Evolutionary conservation across 2,329 filamentous ascomycete species (phyloP), one percentile per base, ranked within the genome.

Genomic region (Sarocladium brachiariae): DNA sequence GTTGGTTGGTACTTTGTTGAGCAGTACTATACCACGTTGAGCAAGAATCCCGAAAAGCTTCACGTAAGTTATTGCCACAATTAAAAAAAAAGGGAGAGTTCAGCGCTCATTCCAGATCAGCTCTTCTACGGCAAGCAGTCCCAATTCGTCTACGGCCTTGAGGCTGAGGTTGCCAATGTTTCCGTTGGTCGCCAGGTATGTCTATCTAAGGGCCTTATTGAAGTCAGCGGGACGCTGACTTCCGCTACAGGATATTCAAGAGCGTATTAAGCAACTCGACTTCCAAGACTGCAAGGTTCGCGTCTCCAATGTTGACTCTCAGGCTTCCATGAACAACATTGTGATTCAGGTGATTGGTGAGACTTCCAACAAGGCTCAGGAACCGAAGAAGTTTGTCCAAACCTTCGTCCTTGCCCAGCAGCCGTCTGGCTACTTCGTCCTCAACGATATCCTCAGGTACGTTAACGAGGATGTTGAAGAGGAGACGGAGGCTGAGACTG

Each of bases 1-100:
- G 90, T 99, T 59, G 93, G 90, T 70, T 99, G 93, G 93, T 97
- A 92, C 75, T 99, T 99, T 61, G 93, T 99, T 53, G 91, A 97
- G 80, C 90, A 96, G 71, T 99, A 96, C 78, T 99, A 99, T 74
- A 97, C 89, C 60, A 99, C 90, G 55, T 75, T 99, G 65, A 96
- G 91, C 82, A 91, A 92, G 72, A 87, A 77, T 58, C 91, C 93
- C 19, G 90, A 96, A 66, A 95, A 93, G 72, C 87, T 99, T 62
- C 92, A 90, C 65, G 81, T 85, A 71, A 62, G 80, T 71, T 35
- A 7, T 7, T 30, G 7, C 13, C 49, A 10, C 18, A 8, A 14
- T 18, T 19, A 16, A 13, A 21, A 16, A 21, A 16, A 14, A 18
- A 33, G n/a, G 10, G 16, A 16, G 14, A n/a, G 30, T 23, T 11